phyloP scores from a whole-genome alignment of 805 yeast species.

The Candida tallmaniae region DNA sequence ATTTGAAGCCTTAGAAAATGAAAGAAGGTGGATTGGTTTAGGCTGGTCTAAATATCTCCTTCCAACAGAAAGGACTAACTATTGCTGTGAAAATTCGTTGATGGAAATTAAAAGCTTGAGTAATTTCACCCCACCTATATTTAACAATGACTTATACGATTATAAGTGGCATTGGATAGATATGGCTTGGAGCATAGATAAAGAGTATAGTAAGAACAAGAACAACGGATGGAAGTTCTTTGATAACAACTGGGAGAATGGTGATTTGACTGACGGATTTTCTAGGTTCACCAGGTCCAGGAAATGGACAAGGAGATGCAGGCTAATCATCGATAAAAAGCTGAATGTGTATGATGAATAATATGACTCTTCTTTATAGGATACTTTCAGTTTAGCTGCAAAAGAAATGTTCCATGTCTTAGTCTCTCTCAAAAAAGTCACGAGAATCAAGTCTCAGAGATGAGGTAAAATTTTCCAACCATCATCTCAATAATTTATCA shows the following conservation, averaged over 20 bases:
- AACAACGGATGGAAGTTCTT: slow-evolving; percentile 52
- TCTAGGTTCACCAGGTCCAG: slow-evolving; percentile 49
- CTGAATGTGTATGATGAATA: slow-evolving; percentile 8
- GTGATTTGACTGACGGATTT: slow-evolving; percentile 40
- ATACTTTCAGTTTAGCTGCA: no score
- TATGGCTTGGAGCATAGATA: slow-evolving; percentile 45
- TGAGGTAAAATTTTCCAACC: background rate
- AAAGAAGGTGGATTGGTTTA: slow-evolving; percentile 57
- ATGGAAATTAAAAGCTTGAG: slow-evolving; percentile 21
- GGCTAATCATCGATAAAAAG: slow-evolving; percentile 23
- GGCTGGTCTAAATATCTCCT: slow-evolving; percentile 53
- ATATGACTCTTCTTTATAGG: no score
- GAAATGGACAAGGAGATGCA: slow-evolving; percentile 47
- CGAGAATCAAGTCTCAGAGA: background rate
- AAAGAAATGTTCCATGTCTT: no score
- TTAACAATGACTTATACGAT: slow-evolving; percentile 29
- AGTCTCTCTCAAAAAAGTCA: background rate
- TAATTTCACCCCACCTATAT: slow-evolving; percentile 44
- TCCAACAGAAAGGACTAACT: slow-evolving; percentile 50
- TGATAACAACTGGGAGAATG: slow-evolving; percentile 48
- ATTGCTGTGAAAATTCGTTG: slow-evolving; percentile 39
- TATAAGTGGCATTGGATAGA: slow-evolving; percentile 59
- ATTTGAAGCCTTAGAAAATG: slow-evolving; percentile 52
- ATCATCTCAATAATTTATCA: no score
- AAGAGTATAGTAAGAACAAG: slow-evolving; percentile 32